A percentile compares a stretch with the other conserved stretches of the same genome.
These are phyloP conservation scores for Malus hybrid DNA, from an alignment of 331 rosid species.

Conservation along the genomic window DNA sequence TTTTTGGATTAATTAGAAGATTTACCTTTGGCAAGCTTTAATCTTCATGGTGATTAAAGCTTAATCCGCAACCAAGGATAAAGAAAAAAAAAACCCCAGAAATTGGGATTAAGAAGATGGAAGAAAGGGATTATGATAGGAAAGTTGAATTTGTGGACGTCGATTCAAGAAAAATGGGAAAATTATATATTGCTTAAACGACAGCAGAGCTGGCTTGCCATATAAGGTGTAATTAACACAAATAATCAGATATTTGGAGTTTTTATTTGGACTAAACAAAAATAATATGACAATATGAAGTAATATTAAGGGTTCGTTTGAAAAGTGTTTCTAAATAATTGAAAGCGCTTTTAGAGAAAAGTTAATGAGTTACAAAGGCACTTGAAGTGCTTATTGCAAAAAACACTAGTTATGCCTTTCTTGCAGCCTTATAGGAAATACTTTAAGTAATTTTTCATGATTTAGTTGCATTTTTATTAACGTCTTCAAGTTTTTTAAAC, in stretches of 20 bases:
- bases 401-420: too few species aligned
- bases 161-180: background rate
- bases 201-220: background rate
- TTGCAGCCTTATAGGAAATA: too few species aligned
- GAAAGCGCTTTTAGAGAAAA: too few species aligned
- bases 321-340: too few species aligned
- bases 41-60: slow-evolving; percentile 2
- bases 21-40: background rate
- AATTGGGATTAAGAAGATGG: background rate
- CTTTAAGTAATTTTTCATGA: too few species aligned
- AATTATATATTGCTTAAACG: background rate
- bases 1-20: background rate
- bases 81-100: background rate
- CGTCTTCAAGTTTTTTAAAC: background rate
- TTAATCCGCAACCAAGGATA: background rate
- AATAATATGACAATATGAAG: background rate
- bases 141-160: background rate
- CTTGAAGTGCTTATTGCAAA: too few species aligned
- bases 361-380: too few species aligned
- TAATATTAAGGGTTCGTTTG: background rate
- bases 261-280: background rate
- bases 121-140: background rate
- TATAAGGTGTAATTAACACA: background rate
- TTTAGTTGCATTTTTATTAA: background rate
- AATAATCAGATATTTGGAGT: background rate